phyloP scores from a whole-genome alignment of 2,329 filamentous ascomycete genomes.

The Colletotrichum abscissum region DNA sequence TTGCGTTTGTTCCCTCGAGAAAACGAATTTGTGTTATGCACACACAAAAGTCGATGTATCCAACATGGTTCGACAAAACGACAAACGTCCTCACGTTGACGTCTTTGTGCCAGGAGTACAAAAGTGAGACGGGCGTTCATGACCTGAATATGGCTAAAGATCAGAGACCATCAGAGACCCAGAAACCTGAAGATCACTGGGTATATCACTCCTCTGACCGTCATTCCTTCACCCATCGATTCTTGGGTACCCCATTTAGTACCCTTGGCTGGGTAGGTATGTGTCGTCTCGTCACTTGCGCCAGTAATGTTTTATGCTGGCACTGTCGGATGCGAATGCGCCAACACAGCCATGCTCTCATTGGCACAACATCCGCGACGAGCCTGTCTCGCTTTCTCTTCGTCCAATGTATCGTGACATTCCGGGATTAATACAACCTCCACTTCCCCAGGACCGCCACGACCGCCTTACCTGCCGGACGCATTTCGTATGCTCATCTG shows the following conservation, averaged over 20 bases:
- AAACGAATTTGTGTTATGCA: slow-evolving; percentile 8
- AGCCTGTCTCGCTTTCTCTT: slow-evolving; percentile 2
- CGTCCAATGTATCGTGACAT: slow-evolving; percentile 21
- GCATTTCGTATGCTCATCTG: not conserved
- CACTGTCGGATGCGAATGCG: slow-evolving; percentile 14
- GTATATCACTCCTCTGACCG: not conserved
- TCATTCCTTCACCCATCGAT: slow-evolving; percentile 17
- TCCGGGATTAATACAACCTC: not conserved
- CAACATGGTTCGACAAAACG: slow-evolving; percentile 12
- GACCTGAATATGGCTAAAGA: slow-evolving; percentile 19
- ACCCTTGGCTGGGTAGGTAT: slow-evolving; percentile 7
- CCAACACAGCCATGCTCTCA: not conserved
- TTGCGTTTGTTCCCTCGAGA: slow-evolving; percentile 2
- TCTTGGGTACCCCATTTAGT: not conserved
- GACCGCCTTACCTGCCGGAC: not conserved
- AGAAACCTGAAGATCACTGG: slow-evolving; percentile 4
- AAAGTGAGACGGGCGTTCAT: not conserved
- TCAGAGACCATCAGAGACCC: slow-evolving; percentile 28
- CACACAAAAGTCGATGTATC: not conserved
- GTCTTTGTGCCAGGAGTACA: slow-evolving; percentile 22
- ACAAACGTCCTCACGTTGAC: slow-evolving; percentile 29
- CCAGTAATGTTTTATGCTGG: not conserved
- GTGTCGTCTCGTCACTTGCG: slow-evolving; percentile 16
- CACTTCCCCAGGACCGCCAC: slow-evolving; percentile 9
- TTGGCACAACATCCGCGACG: not conserved